Evolutionary conservation across 148 eudicot species (phyloP), one percentile per base, ranked within the genome.

Genomic region (Dysphania ambrosioides): DNA sequence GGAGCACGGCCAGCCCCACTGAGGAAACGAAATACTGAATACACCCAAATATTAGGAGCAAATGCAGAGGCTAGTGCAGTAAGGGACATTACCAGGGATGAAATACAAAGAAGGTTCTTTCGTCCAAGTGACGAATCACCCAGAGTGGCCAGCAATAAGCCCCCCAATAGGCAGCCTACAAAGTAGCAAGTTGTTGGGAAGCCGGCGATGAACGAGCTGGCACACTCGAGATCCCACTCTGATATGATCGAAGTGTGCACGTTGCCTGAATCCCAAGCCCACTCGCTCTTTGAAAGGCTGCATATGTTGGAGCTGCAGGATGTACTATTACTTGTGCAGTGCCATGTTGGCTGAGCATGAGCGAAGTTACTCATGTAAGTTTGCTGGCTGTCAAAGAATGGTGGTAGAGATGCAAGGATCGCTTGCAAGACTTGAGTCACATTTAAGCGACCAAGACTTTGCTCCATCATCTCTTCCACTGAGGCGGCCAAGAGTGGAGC

Each of bases 201-300:
- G 4, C 78, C 66, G 1, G 34, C 12, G 30, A 75, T 24, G 30
- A 75, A 68, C 0, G 78, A 34, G 26, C 19, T 66, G 18, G 66
- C 64, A 40, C 78, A 75, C 55, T 75, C 66, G 21, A 75, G 72
- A 67, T 75, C 56, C 78, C 78, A 66, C 26, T 75, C 72, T 0
- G 72, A 75, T 53, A 75, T 57, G 19, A 75, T 36, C 19, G 78
- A 72, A 58, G 75, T 72, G 53, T 57, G 35, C 23, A 40, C 51
- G 32, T 56, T 23, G 6, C 32, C 23, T 2, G 19, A 36, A 40
- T 72, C 66, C 75, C 75, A 72, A 11, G 66, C 66, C 75, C 75
- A 72, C 0, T 72, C 66, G 23, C 9, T 38, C 75, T 24, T 58
- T 0, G 66, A 24, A 8, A 72, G 75, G 75, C 36, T 36, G 36